Conservation (phyloP, 257 asterid genomes). For the Phtheirospermum japonicum region DNA sequence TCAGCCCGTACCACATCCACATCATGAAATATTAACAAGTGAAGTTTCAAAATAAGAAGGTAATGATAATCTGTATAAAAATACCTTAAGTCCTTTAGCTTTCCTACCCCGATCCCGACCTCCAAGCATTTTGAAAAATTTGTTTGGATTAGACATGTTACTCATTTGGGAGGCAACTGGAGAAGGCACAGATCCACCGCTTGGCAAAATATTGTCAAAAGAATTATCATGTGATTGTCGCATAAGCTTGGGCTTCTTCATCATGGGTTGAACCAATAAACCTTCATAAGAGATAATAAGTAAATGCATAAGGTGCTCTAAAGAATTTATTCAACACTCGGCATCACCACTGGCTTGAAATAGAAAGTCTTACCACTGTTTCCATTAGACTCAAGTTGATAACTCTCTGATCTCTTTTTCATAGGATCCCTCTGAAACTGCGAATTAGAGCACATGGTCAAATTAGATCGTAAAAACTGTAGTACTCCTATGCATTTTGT, state of each 20-base stretch:
- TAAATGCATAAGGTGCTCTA: slow-evolving; percentile 23
- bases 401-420: slow-evolving; percentile 64
- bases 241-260: slow-evolving; percentile 78
- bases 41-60: slow-evolving; percentile 13
- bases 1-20: slow-evolving; percentile 12
- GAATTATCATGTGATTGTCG: slow-evolving; percentile 67
- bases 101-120: slow-evolving; percentile 90
- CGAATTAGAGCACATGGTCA: slow-evolving; percentile 21
- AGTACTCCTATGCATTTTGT: neutral
- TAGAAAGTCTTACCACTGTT: slow-evolving; percentile 48
- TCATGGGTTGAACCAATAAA: slow-evolving; percentile 62
- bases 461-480: neutral
- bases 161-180: slow-evolving; percentile 90
- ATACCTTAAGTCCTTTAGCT: slow-evolving; percentile 72
- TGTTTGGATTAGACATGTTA: slow-evolving; percentile 74
- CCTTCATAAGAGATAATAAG: slow-evolving; percentile 48
- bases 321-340: slow-evolving; percentile 24
- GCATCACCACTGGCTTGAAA: slow-evolving; percentile 17
- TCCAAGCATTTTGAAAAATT: slow-evolving; percentile 67
- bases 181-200: slow-evolving; percentile 69
- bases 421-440: slow-evolving; percentile 63
- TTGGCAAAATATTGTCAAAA: slow-evolving; percentile 59
- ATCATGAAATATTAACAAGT: slow-evolving; percentile 20
- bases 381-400: slow-evolving; percentile 70
- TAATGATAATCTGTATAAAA: slow-evolving; percentile 17